Evolutionary conservation across 371 early-diverging fungal genomes (phyloP).

Genomic region (Capillidium heterosporum): DNA sequence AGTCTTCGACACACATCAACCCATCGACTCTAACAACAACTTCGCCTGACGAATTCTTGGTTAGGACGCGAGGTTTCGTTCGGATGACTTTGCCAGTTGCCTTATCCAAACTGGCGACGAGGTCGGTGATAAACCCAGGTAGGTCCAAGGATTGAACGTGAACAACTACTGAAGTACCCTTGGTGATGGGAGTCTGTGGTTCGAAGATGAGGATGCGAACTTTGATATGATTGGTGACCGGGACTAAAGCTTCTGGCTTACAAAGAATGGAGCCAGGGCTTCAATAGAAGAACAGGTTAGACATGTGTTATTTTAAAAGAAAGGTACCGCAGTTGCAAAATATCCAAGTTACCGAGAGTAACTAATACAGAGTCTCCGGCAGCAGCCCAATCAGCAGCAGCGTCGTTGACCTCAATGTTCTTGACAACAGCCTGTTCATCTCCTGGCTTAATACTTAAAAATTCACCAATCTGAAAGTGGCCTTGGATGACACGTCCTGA

Average conservation of each 20-base stretch:
- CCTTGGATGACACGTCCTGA: slow-evolving; percentile 78
- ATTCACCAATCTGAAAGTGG: slow-evolving; percentile 67
- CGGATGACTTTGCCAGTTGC: slow-evolving; percentile 63
- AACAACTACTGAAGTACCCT: slow-evolving; percentile 70
- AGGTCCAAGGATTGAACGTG: slow-evolving; percentile 67
- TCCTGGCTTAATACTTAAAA: slow-evolving; percentile 61
- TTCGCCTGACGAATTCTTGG: slow-evolving; percentile 61
- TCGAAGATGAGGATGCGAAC: slow-evolving; percentile 89
- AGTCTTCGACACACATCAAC: slow-evolving; percentile 69
- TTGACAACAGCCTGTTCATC: slow-evolving; percentile 58
- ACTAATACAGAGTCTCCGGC: slow-evolving; percentile 81
- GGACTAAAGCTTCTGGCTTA: slow-evolving; percentile 37
- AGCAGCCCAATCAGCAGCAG: slow-evolving; percentile 63
- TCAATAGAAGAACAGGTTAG: not conserved
- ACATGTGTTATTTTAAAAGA: not conserved
- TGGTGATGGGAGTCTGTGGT: slow-evolving; percentile 68
- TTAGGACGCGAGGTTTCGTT: slow-evolving; percentile 62
- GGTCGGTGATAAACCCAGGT: slow-evolving; percentile 49
- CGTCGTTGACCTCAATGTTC: slow-evolving; percentile 52
- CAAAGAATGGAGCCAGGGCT: slow-evolving; percentile 69
- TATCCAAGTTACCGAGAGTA: slow-evolving; percentile 59
- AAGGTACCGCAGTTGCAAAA: slow-evolving; percentile 44
- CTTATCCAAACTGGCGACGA: slow-evolving; percentile 58
- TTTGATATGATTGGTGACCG: slow-evolving; percentile 46
- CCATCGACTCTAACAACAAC: slow-evolving; percentile 55